Conservation (phyloP, 2,329 filamentous ascomycete genomes). For the Ceratocystiopsis minuta region DNA sequence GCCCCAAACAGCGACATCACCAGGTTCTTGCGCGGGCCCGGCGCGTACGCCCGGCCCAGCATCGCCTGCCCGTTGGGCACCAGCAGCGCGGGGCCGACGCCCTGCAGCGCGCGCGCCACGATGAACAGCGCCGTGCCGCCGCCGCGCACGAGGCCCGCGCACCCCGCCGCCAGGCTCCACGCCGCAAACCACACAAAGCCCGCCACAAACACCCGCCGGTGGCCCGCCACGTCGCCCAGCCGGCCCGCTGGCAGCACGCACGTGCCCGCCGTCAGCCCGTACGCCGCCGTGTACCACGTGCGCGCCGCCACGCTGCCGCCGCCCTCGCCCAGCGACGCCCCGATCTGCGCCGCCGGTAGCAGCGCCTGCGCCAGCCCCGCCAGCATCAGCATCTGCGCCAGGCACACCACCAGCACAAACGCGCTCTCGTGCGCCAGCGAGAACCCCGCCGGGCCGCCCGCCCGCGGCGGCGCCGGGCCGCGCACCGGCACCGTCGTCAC, state of each 20-base stretch:
- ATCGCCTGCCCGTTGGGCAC: constrained; percentile 48
- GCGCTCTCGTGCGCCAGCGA: constrained; percentile 14
- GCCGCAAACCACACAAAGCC: constrained; percentile 37
- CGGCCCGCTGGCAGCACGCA: constrained; percentile 40
- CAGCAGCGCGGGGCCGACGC: constrained; percentile 40
- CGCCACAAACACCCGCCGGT: constrained; percentile 33
- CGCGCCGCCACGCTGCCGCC: constrained; percentile 18
- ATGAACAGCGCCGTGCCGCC: constrained; percentile 13
- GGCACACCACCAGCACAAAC: constrained; percentile 22
- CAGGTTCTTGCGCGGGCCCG: constrained; percentile 40
- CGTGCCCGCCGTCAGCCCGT: constrained; percentile 34
- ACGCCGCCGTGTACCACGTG: constrained; percentile 39
- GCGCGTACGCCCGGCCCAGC: constrained; percentile 36
- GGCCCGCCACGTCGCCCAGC: constrained; percentile 38
- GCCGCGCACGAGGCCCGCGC: constrained; percentile 13
- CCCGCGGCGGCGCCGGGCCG: no score
- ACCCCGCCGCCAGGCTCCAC: constrained; percentile 32
- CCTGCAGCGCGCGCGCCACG: constrained; percentile 12
- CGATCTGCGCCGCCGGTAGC: constrained; percentile 29
- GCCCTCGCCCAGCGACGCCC: constrained; percentile 19
- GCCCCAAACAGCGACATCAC: constrained; percentile 35
- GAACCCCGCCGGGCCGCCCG: constrained; percentile 9
- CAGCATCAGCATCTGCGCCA: constrained; percentile 27
- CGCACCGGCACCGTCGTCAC: background rate
- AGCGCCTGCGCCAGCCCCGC: constrained; percentile 29